phyloP scores from a whole-genome alignment of 495 filamentous ascomycete species.

The Lophiotrema nucula region DNA sequence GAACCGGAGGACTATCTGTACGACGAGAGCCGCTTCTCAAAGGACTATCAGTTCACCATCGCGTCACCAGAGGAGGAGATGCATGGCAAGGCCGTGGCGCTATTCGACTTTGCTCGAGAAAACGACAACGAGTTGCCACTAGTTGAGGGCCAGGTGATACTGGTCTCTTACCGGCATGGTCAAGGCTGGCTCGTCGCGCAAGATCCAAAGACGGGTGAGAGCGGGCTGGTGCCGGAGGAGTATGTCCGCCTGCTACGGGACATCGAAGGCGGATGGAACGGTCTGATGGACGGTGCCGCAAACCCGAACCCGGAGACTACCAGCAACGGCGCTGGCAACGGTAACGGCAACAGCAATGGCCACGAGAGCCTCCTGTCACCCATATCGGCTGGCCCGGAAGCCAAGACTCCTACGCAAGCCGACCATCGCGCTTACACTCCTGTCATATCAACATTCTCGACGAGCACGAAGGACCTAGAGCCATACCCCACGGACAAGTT shows the following conservation, averaged over 20 bases:
- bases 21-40: slow-evolving; percentile 71
- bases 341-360: background rate
- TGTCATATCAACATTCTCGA: slow-evolving; percentile 71
- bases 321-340: background rate
- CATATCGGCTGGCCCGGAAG: slow-evolving; percentile 30
- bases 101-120: slow-evolving; percentile 92
- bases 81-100: slow-evolving; percentile 92
- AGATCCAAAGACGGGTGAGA: slow-evolving; percentile 87
- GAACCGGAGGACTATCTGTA: slow-evolving; percentile 49
- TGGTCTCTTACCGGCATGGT: slow-evolving; percentile 92
- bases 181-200: slow-evolving; percentile 97
- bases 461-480: slow-evolving; percentile 70
- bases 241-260: slow-evolving; percentile 92
- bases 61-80: slow-evolving; percentile 95
- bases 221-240: slow-evolving; percentile 91
- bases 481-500: slow-evolving; percentile 58
- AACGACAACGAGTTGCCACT: slow-evolving; percentile 95
- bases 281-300: slow-evolving; percentile 28
- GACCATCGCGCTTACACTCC: slow-evolving; percentile 50
- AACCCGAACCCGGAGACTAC: background rate
- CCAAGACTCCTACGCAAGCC: slow-evolving; percentile 33
- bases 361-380: slow-evolving; percentile 29
- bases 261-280: slow-evolving; percentile 66
- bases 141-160: slow-evolving; percentile 91
- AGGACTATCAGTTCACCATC: slow-evolving; percentile 92